Evolutionary conservation across 2,329 filamentous ascomycete genomes (phyloP).

Genomic region (Phaeosphaeriaceae sp.): DNA sequence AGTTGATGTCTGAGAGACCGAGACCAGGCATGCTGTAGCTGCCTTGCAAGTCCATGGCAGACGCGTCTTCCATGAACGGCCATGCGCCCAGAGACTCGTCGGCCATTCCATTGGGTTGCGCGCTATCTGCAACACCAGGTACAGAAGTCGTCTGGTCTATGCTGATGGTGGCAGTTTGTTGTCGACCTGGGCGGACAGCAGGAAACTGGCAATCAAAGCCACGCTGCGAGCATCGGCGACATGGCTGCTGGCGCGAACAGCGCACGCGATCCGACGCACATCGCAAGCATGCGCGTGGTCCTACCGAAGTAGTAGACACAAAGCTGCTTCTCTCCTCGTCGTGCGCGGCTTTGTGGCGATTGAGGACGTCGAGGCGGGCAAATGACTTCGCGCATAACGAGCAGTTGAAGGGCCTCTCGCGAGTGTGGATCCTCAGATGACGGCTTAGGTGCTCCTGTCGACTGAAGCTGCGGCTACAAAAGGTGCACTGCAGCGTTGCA

Average conservation of each 20-base stretch:
- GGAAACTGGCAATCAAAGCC: conserved; percentile 31
- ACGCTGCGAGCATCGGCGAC: conserved; percentile 30
- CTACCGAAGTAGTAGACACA: not conserved
- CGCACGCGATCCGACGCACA: conserved; percentile 36
- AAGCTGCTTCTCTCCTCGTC: not conserved
- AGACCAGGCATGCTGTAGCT: not conserved
- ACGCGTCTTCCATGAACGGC: not conserved
- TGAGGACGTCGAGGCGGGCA: conserved; percentile 4
- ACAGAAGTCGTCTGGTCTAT: not conserved
- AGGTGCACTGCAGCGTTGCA: conserved; percentile 2
- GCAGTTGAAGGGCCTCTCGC: conserved; percentile 18
- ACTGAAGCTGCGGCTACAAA: conserved; percentile 12
- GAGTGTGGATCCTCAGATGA: conserved; percentile 19
- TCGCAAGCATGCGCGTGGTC: conserved; percentile 28
- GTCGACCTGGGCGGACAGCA: not conserved
- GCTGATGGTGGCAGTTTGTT: not conserved
- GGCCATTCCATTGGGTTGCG: not conserved
- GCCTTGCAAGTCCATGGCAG: not conserved
- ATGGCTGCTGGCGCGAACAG: conserved; percentile 36
- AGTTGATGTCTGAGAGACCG: conserved; percentile 10
- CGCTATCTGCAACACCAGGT: not conserved
- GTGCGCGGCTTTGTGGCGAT: conserved; percentile 15
- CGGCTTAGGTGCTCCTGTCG: conserved; percentile 18
- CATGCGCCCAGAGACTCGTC: not conserved
- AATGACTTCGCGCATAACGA: conserved; percentile 15